These are phyloP conservation scores for Annulohypoxylon stygium DNA, from an alignment of 495 filamentous ascomycete genomes.

Conservation along the genomic window DNA sequence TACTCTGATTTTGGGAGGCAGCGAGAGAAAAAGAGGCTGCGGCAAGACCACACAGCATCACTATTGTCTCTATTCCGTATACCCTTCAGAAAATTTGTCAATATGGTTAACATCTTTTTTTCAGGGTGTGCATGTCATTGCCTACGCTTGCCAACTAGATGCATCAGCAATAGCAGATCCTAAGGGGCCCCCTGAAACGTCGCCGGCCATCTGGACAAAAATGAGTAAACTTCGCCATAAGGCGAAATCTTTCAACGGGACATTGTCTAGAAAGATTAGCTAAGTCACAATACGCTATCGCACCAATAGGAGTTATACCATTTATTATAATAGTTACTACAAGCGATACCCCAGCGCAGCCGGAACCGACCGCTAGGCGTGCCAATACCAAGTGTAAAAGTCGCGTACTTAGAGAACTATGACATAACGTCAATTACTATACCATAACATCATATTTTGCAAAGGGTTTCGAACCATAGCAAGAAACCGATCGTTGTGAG, in stretches of 20 bases:
- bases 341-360: constrained; percentile 6
- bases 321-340: constrained; percentile 21
- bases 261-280: constrained; percentile 12
- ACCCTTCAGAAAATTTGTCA: constrained; percentile 9
- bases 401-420: constrained; percentile 10
- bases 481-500: constrained; percentile 3
- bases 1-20: neutral
- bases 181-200: constrained; percentile 1
- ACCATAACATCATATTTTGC: neutral
- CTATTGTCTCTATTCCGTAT: constrained; percentile 13
- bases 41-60: constrained; percentile 8
- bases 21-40: neutral
- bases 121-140: neutral
- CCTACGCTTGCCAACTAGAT: constrained; percentile 14
- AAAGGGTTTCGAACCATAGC: constrained; percentile 1
- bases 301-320: neutral
- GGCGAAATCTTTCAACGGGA: constrained; percentile 9
- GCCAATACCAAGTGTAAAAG: neutral
- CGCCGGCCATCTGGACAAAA: constrained; percentile 17
- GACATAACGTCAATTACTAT: neutral
- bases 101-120: neutral
- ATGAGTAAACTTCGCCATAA: constrained; percentile 14
- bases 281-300: no score
- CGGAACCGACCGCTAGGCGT: constrained; percentile 6
- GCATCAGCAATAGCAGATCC: constrained; percentile 18